phyloP scores from a whole-genome alignment of 768 basidiomycete species.

The Pisolithus albus region DNA sequence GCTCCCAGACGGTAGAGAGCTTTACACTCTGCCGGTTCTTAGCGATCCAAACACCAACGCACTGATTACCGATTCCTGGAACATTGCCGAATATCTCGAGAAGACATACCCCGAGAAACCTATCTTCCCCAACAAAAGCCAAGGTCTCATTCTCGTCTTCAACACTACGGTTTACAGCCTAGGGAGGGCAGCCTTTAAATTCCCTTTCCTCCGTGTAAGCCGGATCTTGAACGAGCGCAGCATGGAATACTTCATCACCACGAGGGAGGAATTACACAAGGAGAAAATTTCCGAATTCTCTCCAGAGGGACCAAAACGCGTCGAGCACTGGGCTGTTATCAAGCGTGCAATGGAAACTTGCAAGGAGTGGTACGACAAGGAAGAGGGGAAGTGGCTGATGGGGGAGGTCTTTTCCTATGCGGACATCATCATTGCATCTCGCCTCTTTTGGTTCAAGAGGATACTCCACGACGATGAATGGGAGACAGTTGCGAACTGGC shows the following conservation, averaged over 20 bases:
- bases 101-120: conserved; percentile 27
- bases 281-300: conserved; percentile 30
- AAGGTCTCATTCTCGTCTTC: conserved; percentile 18
- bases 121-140: conserved; percentile 18
- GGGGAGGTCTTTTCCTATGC: conserved; percentile 26
- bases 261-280: conserved; percentile 27
- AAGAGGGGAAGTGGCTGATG: conserved; percentile 25
- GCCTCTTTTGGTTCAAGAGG: conserved; percentile 12
- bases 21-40: conserved; percentile 30
- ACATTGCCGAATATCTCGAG: conserved; percentile 33
- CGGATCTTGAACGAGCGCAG: conserved; percentile 30
- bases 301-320: conserved; percentile 28
- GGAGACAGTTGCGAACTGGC: conserved; percentile 16
- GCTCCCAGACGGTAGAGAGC: conserved; percentile 12
- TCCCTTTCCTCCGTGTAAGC: conserved; percentile 16
- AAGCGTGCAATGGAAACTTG: conserved; percentile 10
- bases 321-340: conserved; percentile 19
- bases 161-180: neutral
- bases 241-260: conserved; percentile 32
- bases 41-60: conserved; percentile 25
- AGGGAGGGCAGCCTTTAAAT: conserved; percentile 3
- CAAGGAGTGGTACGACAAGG: conserved; percentile 17
- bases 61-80: conserved; percentile 25
- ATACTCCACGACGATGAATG: conserved; percentile 21
- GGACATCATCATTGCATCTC: conserved; percentile 19